Evolutionary conservation across 2,329 filamentous ascomycete species (phyloP).

Genomic region (Neonectria coccinea): DNA sequence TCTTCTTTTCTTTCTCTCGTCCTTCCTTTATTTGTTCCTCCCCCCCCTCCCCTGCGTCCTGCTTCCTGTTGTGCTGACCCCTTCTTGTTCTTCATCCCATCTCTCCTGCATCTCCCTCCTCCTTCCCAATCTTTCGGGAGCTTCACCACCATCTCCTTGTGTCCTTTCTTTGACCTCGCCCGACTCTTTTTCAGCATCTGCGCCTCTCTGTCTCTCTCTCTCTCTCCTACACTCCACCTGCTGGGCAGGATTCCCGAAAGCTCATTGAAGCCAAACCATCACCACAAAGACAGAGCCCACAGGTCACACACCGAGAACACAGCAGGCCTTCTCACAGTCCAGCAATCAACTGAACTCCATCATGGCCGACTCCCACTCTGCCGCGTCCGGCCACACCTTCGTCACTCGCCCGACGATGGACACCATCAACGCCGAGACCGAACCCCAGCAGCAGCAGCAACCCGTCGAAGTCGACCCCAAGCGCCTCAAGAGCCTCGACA

Average conservation of each 20-base stretch:
- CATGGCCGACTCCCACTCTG: conserved; percentile 42
- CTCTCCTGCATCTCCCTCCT: conserved; percentile 13
- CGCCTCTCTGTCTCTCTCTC: conserved; percentile 2
- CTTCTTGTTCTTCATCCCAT: conserved; percentile 28
- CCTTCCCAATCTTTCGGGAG: conserved; percentile 1
- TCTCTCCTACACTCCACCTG: conserved; percentile 30
- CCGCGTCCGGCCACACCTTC: conserved; percentile 15
- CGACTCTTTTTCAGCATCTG: not conserved
- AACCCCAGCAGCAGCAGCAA: conserved; percentile 13
- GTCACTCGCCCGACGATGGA: conserved; percentile 23
- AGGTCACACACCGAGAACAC: not conserved
- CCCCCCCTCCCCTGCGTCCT: conserved; percentile 12
- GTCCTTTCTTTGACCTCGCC: conserved; percentile 12
- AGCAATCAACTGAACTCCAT: conserved; percentile 21
- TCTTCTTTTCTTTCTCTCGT: conserved; percentile 18
- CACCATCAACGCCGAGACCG: conserved; percentile 13
- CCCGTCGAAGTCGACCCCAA: conserved; percentile 30
- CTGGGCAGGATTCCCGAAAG: conserved; percentile 40
- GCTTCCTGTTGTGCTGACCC: conserved; percentile 24
- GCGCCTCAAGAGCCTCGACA: conserved; percentile 44
- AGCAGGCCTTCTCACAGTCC: too few relatives aligned
- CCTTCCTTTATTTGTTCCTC: conserved; percentile 21
- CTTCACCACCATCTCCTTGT: conserved; percentile 7
- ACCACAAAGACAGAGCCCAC: not conserved
- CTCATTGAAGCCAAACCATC: conserved; percentile 1